These are phyloP conservation scores for Pinus taeda DNA, from an alignment of 75 land plant genomes.

Conservation along the genomic window DNA sequence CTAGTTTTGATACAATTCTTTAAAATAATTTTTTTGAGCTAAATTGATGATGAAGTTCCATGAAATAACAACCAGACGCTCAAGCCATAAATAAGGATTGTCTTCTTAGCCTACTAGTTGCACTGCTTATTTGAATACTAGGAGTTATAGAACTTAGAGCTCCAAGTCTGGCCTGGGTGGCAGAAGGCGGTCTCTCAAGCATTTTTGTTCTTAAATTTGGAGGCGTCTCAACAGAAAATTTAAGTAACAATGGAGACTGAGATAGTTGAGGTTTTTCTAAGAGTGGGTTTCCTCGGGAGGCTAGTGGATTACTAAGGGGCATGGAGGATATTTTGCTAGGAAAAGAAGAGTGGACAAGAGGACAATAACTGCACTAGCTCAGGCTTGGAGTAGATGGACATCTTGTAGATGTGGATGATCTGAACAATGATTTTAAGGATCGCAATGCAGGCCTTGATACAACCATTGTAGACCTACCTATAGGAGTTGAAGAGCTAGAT, in stretches of 20 bases:
- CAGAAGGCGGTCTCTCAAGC: conserved; percentile 64
- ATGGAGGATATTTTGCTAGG: conserved; percentile 25
- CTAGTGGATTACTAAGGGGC: conserved; percentile 28
- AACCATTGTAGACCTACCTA: conserved; percentile 19
- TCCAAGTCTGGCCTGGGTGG: conserved; percentile 57
- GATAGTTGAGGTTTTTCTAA: conserved; percentile 41
- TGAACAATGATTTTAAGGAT: conserved; percentile 22
- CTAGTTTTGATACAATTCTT: too few relatives aligned
- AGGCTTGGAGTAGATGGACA: conserved; percentile 35
- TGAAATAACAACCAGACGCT: too few relatives aligned
- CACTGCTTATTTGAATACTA: too few relatives aligned
- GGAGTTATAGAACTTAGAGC: conserved; percentile 22
- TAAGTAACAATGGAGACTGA: conserved; percentile 55
- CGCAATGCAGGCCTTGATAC: conserved; percentile 25
- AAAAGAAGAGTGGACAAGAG: conserved; percentile 44
- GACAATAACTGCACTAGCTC: conserved; percentile 15
- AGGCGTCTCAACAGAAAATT: conserved; percentile 65
- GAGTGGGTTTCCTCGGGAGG: conserved; percentile 52
- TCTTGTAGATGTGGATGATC: conserved; percentile 40
- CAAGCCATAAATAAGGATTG: too few relatives aligned
- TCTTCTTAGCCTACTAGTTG: too few relatives aligned
- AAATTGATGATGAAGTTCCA: too few relatives aligned
- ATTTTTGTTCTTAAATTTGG: conserved; percentile 59
- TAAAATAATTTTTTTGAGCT: too few relatives aligned
- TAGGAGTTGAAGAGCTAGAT: conserved; percentile 8